Conservation (phyloP, 2,329 filamentous ascomycete species). For the Cercospora berteroae region DNA sequence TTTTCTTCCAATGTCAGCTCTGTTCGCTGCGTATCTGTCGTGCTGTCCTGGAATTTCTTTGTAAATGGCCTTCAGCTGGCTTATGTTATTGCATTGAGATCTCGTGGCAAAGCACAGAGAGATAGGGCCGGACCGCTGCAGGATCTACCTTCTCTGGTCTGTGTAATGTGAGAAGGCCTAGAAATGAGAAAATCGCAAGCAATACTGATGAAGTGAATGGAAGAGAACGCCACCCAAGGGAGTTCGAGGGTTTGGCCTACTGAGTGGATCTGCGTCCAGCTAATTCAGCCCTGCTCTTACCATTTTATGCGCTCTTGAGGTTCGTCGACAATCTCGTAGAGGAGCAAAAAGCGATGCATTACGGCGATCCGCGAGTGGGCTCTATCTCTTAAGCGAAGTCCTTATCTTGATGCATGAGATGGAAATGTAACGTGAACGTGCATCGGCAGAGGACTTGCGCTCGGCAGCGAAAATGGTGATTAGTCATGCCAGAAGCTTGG, state of each 20-base stretch:
- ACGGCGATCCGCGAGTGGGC: slow-evolving; percentile 11
- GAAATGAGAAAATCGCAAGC: not conserved
- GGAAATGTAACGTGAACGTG: not conserved
- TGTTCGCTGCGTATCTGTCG: not conserved
- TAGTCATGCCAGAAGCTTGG: not conserved
- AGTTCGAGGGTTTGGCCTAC: not conserved
- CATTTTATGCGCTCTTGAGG: not conserved
- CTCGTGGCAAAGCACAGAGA: not conserved
- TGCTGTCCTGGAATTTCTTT: not conserved
- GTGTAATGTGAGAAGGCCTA: not conserved
- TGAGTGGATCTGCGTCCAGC: not conserved
- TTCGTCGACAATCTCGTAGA: not conserved
- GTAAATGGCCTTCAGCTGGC: not conserved
- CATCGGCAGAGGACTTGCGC: not conserved
- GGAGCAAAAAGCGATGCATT: not conserved
- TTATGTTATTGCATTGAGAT: not conserved
- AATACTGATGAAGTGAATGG: not conserved
- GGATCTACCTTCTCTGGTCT: not conserved
- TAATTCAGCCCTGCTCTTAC: not conserved
- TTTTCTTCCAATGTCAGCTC: slow-evolving; percentile 6
- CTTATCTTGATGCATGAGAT: not conserved
- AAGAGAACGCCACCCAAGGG: not conserved
- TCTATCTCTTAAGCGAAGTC: slow-evolving; percentile 8
- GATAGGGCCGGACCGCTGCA: not conserved
- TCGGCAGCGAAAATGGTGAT: not conserved